Evolutionary conservation across 192 early-diverging fungal genomes (phyloP).

Genomic region (Pilaira anomala): DNA sequence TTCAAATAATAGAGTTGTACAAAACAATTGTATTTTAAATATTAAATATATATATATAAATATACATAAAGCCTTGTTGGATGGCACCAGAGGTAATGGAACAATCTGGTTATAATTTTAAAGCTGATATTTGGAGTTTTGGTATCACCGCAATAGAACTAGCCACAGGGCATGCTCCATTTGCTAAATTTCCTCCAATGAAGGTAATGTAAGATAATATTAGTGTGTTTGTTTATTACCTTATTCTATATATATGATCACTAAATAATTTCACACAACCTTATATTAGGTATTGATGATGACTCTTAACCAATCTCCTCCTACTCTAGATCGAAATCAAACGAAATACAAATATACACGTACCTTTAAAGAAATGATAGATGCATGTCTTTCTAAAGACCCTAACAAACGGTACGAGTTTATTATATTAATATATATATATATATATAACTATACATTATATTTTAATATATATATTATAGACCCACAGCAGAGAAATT

Average conservation of each 20-base stretch:
- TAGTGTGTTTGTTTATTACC: no score
- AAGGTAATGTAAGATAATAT: slow-evolving; percentile 56
- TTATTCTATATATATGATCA: no score
- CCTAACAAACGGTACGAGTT: slow-evolving; percentile 57
- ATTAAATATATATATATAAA: not conserved
- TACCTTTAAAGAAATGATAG: slow-evolving; percentile 84
- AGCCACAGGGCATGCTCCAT: slow-evolving; percentile 84
- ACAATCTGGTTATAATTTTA: slow-evolving; percentile 80
- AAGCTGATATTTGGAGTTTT: slow-evolving; percentile 91
- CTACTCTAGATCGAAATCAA: slow-evolving; percentile 73
- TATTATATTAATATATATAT: not conserved
- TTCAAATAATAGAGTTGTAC: not conserved
- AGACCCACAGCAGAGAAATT: slow-evolving; percentile 79
- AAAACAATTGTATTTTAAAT: not conserved
- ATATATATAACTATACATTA: no score
- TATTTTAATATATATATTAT: not conserved
- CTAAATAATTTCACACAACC: no score
- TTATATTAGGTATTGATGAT: slow-evolving; percentile 81
- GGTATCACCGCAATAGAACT: slow-evolving; percentile 85
- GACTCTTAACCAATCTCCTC: slow-evolving; percentile 80
- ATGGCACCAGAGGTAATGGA: slow-evolving; percentile 76
- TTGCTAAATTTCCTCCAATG: slow-evolving; percentile 81
- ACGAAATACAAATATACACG: slow-evolving; percentile 75
- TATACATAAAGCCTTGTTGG: slow-evolving; percentile 41
- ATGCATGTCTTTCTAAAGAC: slow-evolving; percentile 77